phyloP scores from a whole-genome alignment of 768 basidiomycete genomes.

The Boletus pseudopeckii region DNA sequence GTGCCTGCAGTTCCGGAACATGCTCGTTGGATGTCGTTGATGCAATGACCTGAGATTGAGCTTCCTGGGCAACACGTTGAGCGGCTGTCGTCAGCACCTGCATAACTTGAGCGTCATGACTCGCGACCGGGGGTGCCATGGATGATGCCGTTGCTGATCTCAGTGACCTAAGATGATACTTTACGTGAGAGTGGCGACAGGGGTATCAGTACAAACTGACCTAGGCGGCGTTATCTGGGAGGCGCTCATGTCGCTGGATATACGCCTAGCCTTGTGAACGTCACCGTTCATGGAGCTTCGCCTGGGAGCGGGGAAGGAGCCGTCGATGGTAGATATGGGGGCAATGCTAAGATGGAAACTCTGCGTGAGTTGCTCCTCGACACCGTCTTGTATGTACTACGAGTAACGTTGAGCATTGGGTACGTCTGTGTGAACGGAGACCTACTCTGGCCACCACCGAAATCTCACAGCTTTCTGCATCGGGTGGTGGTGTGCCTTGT shows the following conservation, averaged over 20 bases:
- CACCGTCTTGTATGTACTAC: slow-evolving; percentile 62
- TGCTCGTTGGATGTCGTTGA: slow-evolving; percentile 45
- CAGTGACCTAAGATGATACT: slow-evolving; percentile 20
- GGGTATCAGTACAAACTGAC: slow-evolving; percentile 13
- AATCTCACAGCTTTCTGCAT: slow-evolving; percentile 73
- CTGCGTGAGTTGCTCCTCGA: slow-evolving; percentile 64
- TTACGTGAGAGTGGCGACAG: slow-evolving; percentile 5
- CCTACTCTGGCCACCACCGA: slow-evolving; percentile 73
- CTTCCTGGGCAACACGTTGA: slow-evolving; percentile 73
- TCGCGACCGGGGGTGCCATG: slow-evolving; percentile 34
- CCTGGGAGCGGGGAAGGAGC: slow-evolving; percentile 41
- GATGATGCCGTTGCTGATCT: slow-evolving; percentile 32
- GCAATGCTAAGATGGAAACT: slow-evolving; percentile 72
- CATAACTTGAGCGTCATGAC: slow-evolving; percentile 68
- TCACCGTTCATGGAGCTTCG: slow-evolving; percentile 49
- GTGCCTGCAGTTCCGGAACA: slow-evolving; percentile 54
- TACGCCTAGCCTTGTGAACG: slow-evolving; percentile 38
- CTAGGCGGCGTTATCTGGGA: slow-evolving; percentile 32
- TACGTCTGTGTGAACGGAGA: slow-evolving; percentile 9
- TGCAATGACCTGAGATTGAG: slow-evolving; percentile 62
- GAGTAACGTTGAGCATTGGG: slow-evolving; percentile 11
- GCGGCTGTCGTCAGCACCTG: slow-evolving; percentile 75
- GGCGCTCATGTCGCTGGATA: slow-evolving; percentile 38
- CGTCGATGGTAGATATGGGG: slow-evolving; percentile 53
- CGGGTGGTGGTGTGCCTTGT: slow-evolving; percentile 73